Conservation (phyloP, 306 rosid species). For the Erythrophleum fordii region DNA sequence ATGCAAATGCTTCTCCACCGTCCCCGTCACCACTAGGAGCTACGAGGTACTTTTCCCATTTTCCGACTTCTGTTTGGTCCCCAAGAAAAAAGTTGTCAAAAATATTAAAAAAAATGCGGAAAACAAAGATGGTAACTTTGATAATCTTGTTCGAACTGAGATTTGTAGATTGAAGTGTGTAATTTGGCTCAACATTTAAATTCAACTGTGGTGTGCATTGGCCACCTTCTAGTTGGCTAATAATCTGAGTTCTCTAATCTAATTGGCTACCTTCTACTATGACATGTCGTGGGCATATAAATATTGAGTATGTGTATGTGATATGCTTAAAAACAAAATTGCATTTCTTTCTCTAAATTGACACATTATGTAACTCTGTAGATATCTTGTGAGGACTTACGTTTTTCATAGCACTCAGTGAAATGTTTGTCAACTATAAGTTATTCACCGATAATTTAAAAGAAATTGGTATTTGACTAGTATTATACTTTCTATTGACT, state of each 20-base stretch:
- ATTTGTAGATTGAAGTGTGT: background rate
- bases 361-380: background rate
- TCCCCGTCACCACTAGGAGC: conserved; percentile 55
- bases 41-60: conserved; percentile 64
- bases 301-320: background rate
- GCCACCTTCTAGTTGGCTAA: background rate
- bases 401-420: background rate
- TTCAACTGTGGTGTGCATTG: background rate
- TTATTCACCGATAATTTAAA: background rate
- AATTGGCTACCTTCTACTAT: background rate
- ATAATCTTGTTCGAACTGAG: background rate
- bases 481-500: background rate
- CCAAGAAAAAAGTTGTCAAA: conserved; percentile 6
- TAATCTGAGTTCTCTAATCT: background rate
- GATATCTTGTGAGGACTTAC: background rate
- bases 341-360: background rate
- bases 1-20: conserved; percentile 60
- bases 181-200: background rate
- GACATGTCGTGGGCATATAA: background rate
- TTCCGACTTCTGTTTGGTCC: conserved; percentile 17
- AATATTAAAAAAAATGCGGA: no score
- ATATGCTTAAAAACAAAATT: background rate
- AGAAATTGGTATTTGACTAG: background rate
- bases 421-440: background rate
- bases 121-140: background rate